Percentiles rank a stretch among this genome's conserved stretches.
Evolutionary conservation across 2,329 filamentous ascomycete species (phyloP).

Genomic region (Trichoderma pleuroti): DNA sequence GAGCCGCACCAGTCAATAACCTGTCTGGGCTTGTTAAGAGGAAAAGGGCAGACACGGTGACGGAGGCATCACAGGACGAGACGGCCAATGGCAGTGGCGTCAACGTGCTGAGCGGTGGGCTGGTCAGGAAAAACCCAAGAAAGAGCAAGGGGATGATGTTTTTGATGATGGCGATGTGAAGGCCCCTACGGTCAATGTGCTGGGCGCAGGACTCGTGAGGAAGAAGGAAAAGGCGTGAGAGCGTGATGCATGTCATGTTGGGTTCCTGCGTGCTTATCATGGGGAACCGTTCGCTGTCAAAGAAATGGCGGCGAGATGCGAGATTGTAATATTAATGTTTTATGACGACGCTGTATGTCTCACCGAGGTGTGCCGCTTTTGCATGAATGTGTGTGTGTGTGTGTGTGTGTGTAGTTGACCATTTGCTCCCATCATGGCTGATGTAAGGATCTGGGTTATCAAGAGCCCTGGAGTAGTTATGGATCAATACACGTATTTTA

Average conservation of each 20-base stretch:
- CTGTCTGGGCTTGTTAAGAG: constrained; percentile 47
- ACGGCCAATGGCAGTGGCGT: constrained; percentile 25
- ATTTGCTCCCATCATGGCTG: background rate
- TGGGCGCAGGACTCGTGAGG: constrained; percentile 48
- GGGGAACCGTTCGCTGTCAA: background rate
- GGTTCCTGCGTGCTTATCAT: background rate
- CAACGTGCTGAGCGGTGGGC: constrained; percentile 47
- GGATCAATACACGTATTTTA: background rate
- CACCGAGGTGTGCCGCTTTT: background rate
- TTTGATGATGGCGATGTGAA: constrained; percentile 11
- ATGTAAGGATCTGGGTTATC: background rate
- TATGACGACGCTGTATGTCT: background rate
- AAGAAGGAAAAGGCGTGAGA: constrained; percentile 52
- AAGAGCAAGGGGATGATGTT: constrained; percentile 22
- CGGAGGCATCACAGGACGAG: constrained; percentile 20
- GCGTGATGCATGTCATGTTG: background rate
- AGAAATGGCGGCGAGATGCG: background rate
- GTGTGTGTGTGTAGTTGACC: background rate
- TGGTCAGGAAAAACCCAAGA: constrained; percentile 56
- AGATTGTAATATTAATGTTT: background rate
- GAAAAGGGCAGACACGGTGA: constrained; percentile 37
- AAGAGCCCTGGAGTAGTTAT: background rate
- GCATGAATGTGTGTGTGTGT: too few species aligned
- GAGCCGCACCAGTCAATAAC: constrained; percentile 39
- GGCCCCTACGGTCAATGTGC: constrained; percentile 41